A percentile compares a stretch with the other conserved stretches of the same genome.
These are phyloP conservation scores for Nemania serpens DNA, from an alignment of 2,329 filamentous ascomycete genomes.

Conservation along the genomic window DNA sequence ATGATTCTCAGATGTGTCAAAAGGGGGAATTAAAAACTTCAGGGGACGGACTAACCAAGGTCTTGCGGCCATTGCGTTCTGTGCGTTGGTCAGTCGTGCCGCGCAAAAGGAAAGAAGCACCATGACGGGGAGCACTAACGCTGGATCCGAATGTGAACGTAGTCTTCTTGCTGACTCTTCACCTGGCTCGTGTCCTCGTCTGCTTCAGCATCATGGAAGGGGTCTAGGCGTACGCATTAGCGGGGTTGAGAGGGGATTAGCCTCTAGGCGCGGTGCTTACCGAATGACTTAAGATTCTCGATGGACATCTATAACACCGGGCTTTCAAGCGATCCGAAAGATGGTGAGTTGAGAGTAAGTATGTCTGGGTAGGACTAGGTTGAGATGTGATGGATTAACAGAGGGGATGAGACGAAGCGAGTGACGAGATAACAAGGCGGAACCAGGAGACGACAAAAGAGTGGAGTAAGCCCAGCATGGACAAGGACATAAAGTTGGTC, in stretches of 20 bases:
- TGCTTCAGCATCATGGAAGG: conserved; percentile 92
- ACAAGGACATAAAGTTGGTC: neutral
- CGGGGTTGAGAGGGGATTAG: conserved; percentile 21
- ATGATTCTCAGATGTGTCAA: too few relatives aligned
- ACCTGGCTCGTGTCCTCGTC: conserved; percentile 93
- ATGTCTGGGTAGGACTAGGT: neutral
- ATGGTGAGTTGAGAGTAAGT: neutral
- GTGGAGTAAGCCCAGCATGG: conserved; percentile 13
- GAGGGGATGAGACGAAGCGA: neutral
- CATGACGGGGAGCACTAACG: conserved; percentile 63
- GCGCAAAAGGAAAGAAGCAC: neutral
- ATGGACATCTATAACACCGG: conserved; percentile 71
- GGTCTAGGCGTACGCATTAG: conserved; percentile 64
- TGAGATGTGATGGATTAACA: conserved; percentile 1
- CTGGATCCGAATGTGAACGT: conserved; percentile 99
- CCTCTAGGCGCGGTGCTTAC: conserved; percentile 56
- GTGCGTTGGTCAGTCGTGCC: conserved; percentile 26
- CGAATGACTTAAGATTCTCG: conserved; percentile 97
- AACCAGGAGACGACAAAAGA: conserved; percentile 6
- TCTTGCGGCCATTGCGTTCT: conserved; percentile 99
- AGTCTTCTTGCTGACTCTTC: conserved; percentile 92
- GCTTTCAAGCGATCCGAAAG: conserved; percentile 2
- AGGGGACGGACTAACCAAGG: conserved; percentile 58
- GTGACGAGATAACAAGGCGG: neutral
- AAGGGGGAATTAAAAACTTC: too few relatives aligned